A percentile compares a stretch with the other conserved stretches of the same genome.
Conservation (phyloP, 1,139 yeast genomes). For the Hansenula lynferdii region DNA sequence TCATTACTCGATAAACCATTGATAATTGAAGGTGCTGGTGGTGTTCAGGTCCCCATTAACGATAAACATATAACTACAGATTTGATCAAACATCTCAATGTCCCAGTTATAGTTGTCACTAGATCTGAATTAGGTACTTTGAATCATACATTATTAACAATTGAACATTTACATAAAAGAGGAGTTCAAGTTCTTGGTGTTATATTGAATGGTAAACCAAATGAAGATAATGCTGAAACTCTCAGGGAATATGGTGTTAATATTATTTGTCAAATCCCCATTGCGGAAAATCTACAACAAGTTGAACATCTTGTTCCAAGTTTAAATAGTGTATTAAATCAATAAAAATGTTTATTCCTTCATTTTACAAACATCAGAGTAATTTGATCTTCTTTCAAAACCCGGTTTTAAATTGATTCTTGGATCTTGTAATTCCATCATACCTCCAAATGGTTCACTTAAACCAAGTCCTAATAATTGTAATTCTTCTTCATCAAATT, state of each 20-base stretch:
- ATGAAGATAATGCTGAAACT: constrained; percentile 22
- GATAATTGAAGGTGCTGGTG: constrained; percentile 32
- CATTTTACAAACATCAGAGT: constrained; percentile 4
- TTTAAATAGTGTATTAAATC: neutral
- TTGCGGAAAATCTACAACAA: constrained; percentile 1
- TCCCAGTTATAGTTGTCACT: constrained; percentile 26
- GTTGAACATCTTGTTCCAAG: constrained; percentile 5
- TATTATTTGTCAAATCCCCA: constrained; percentile 9
- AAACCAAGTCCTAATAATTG: constrained; percentile 14
- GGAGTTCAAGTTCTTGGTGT: constrained; percentile 22
- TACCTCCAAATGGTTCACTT: constrained; percentile 21
- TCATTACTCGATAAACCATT: constrained; percentile 10
- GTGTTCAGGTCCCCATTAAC: constrained; percentile 27
- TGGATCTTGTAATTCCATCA: constrained; percentile 18
- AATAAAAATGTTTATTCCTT: neutral
- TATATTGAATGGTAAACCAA: constrained; percentile 24
- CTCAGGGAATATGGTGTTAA: constrained; percentile 16
- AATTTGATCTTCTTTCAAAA: constrained; percentile 2
- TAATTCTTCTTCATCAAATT: constrained; percentile 12
- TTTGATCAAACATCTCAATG: constrained; percentile 20
- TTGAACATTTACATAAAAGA: constrained; percentile 21
- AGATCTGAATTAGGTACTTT: constrained; percentile 28
- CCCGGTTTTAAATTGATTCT: constrained; percentile 12
- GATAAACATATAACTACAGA: constrained; percentile 23
- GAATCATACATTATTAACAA: constrained; percentile 28